Evolutionary conservation across 2,329 filamentous ascomycete genomes (phyloP).

Genomic region (Ceratocystis huliohia): DNA sequence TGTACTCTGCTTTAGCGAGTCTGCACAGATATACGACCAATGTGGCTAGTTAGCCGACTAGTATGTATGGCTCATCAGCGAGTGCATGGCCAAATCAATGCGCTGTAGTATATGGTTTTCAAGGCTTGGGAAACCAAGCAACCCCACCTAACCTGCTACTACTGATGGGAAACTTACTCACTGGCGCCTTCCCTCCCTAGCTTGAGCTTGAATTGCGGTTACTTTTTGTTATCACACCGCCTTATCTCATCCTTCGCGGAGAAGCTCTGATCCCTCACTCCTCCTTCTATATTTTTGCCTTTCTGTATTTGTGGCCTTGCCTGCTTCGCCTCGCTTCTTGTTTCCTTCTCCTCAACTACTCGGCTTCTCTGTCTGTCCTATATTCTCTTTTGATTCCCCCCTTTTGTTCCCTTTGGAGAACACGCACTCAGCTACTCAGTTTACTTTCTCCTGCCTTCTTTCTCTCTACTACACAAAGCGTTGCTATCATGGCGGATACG

Average conservation of each 20-base stretch:
- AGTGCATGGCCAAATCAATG: too few relatives aligned
- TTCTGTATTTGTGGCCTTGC: background rate
- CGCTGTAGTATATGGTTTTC: too few relatives aligned
- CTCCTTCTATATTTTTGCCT: background rate
- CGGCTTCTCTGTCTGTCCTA: too few relatives aligned
- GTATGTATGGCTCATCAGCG: too few relatives aligned
- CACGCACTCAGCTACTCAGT: too few relatives aligned
- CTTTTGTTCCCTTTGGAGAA: too few relatives aligned
- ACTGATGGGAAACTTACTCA: background rate
- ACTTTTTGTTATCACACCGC: background rate
- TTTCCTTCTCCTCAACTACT: background rate
- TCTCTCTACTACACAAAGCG: constrained; percentile 18
- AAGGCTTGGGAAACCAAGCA: background rate
- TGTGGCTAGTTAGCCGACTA: too few relatives aligned
- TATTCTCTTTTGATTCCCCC: too few relatives aligned
- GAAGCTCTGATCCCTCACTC: background rate
- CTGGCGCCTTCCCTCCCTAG: background rate
- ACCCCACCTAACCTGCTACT: background rate
- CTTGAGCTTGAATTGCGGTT: background rate
- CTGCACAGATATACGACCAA: too few relatives aligned
- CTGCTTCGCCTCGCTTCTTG: background rate
- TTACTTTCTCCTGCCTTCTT: background rate
- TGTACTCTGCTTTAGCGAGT: too few relatives aligned
- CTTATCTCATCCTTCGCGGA: background rate
- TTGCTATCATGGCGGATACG: constrained; percentile 26